Evolutionary conservation across 2,329 filamentous ascomycete species (phyloP).

Genomic region (Plectosphaerella sp.): DNA sequence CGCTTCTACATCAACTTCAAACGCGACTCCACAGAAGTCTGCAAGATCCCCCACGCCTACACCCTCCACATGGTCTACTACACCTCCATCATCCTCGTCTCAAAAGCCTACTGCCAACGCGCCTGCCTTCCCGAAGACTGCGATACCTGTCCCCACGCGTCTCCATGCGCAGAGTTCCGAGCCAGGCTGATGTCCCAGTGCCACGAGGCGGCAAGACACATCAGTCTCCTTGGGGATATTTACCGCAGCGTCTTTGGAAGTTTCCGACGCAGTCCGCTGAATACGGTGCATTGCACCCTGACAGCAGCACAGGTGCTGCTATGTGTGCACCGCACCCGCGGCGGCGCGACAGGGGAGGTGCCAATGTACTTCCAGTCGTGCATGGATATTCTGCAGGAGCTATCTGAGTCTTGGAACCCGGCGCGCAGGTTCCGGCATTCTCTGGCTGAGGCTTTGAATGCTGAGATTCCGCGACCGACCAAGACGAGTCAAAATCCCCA

Average conservation of each 20-base stretch:
- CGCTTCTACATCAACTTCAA: conserved; percentile 21
- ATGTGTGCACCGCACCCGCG: not conserved
- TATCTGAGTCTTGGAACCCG: not conserved
- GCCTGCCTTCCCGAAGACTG: not conserved
- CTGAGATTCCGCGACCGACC: no score
- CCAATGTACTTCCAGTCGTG: not conserved
- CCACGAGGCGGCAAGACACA: conserved; percentile 16
- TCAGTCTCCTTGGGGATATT: conserved; percentile 20
- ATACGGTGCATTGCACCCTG: conserved; percentile 27
- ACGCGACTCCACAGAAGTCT: conserved; percentile 6
- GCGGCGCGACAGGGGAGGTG: not conserved
- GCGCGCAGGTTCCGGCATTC: not conserved
- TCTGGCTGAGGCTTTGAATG: not conserved
- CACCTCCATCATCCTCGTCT: conserved; percentile 24
- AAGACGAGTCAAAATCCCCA: no score
- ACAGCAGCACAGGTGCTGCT: conserved; percentile 22
- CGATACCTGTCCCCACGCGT: not conserved
- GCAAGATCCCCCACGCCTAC: conserved; percentile 21
- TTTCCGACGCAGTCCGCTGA: conserved; percentile 27
- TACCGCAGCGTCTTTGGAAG: conserved; percentile 26
- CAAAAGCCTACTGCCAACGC: conserved; percentile 17
- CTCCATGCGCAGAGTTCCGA: not conserved
- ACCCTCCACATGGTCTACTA: conserved; percentile 28
- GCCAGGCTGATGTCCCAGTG: conserved; percentile 9
- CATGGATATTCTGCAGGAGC: not conserved